phyloP scores from a whole-genome alignment of 2,329 filamentous ascomycete genomes.

The Cladophialophora psammophila region DNA sequence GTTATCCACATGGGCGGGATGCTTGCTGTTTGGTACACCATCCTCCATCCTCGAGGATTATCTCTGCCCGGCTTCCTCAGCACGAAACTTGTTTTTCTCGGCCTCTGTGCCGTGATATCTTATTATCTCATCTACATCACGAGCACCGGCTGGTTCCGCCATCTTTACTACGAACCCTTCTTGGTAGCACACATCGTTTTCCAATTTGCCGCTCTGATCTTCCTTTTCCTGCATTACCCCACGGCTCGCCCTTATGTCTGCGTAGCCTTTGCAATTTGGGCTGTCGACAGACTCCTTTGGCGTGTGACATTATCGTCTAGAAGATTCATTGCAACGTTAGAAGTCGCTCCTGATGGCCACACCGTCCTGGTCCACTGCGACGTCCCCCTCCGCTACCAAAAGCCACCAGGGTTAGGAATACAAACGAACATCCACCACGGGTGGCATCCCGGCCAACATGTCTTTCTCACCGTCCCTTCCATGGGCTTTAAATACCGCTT shows the following conservation, averaged over 20 bases:
- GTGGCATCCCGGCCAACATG: constrained; percentile 69
- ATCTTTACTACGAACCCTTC: constrained; percentile 69
- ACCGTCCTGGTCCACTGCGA: constrained; percentile 56
- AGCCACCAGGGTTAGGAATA: constrained; percentile 35
- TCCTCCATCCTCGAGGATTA: constrained; percentile 60
- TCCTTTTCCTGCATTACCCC: constrained; percentile 67
- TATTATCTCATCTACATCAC: constrained; percentile 70
- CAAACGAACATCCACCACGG: constrained; percentile 53
- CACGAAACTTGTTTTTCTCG: constrained; percentile 60
- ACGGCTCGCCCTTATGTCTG: constrained; percentile 62
- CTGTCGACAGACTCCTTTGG: constrained; percentile 65
- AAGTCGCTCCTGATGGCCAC: constrained; percentile 63
- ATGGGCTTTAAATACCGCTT: constrained; percentile 61
- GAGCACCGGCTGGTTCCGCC: constrained; percentile 65
- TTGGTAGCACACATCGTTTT: constrained; percentile 65
- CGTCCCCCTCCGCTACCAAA: constrained; percentile 26
- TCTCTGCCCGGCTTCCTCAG: constrained; percentile 60
- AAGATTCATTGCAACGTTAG: constrained; percentile 58
- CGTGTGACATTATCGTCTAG: constrained; percentile 61
- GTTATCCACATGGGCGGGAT: constrained; percentile 64
- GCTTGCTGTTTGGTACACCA: constrained; percentile 62
- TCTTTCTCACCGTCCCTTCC: constrained; percentile 67
- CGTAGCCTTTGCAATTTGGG: constrained; percentile 63
- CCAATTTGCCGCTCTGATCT: constrained; percentile 62
- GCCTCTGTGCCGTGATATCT: constrained; percentile 62